A percentile compares a stretch with the other conserved stretches of the same genome.
Evolutionary conservation across 768 basidiomycete genomes (phyloP).

Genomic region (Mycena indigotica): DNA sequence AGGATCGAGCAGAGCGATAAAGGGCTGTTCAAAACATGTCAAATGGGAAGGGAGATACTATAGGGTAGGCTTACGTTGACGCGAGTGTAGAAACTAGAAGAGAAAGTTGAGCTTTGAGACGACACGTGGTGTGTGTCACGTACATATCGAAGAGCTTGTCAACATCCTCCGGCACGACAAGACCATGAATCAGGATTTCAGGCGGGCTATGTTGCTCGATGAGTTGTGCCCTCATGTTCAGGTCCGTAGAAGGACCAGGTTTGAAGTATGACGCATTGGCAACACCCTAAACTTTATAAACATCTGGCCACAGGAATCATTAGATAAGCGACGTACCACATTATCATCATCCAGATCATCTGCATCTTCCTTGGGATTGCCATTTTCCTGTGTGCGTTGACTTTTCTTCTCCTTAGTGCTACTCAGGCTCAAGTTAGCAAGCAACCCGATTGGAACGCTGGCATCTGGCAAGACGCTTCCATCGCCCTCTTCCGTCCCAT

Average conservation of each 20-base stretch:
- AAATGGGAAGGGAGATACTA: neutral
- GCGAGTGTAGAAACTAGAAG: conserved; percentile 64
- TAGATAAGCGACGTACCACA: conserved; percentile 55
- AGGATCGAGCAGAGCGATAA: conserved; percentile 78
- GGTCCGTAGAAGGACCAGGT: conserved; percentile 77
- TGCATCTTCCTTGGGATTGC: conserved; percentile 40
- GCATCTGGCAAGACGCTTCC: conserved; percentile 60
- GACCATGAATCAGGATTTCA: conserved; percentile 77
- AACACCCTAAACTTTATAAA: conserved; percentile 54
- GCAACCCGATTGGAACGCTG: conserved; percentile 72
- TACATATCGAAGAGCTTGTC: conserved; percentile 85
- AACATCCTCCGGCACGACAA: conserved; percentile 77
- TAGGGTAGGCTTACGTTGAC: conserved; percentile 58
- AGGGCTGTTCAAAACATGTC: conserved; percentile 42
- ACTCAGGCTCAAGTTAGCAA: conserved; percentile 71
- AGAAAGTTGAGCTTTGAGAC: conserved; percentile 10
- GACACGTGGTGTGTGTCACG: conserved; percentile 30
- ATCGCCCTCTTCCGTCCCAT: conserved; percentile 33
- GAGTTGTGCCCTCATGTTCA: conserved; percentile 65
- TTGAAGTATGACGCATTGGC: conserved; percentile 80
- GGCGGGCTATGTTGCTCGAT: conserved; percentile 82
- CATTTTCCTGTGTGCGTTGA: conserved; percentile 40
- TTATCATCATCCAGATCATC: conserved; percentile 59
- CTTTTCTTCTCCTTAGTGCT: conserved; percentile 47
- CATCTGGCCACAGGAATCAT: conserved; percentile 1